Percentiles rank a stretch among this genome's conserved stretches.
Evolutionary conservation across 768 basidiomycete species (phyloP).

Genomic region (Filobasidium floriforme): DNA sequence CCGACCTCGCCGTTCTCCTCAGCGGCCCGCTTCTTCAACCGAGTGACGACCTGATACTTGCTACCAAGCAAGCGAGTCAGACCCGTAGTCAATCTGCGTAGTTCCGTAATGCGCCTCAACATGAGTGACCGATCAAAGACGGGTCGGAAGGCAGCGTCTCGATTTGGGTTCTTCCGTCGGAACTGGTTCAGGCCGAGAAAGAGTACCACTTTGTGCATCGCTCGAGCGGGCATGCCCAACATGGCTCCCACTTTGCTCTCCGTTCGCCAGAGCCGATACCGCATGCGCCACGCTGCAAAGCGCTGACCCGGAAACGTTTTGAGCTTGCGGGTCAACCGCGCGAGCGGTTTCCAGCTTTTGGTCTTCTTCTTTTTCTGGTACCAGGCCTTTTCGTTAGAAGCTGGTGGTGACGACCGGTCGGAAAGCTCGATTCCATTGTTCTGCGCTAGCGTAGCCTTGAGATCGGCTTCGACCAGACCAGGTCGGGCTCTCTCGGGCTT

Average conservation of each 20-base stretch:
- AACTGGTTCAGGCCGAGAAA: constrained; percentile 9
- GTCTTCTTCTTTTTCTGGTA: background rate
- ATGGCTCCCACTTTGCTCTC: background rate
- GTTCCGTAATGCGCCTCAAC: constrained; percentile 69
- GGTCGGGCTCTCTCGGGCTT: background rate
- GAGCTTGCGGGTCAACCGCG: background rate
- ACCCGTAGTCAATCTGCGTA: constrained; percentile 69
- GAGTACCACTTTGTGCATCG: background rate
- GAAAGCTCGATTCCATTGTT: background rate
- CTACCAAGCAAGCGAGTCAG: constrained; percentile 65
- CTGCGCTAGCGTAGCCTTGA: background rate
- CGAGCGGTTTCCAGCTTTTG: background rate
- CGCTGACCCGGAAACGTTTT: background rate
- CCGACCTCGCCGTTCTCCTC: constrained; percentile 57
- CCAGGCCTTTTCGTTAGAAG: background rate
- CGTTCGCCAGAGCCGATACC: background rate
- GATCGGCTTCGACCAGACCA: background rate
- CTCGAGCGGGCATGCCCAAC: background rate
- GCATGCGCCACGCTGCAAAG: background rate
- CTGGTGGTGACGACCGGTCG: background rate
- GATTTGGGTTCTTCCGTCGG: constrained; percentile 5
- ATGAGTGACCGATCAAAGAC: constrained; percentile 48
- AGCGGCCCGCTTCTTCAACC: constrained; percentile 64
- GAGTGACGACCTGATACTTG: constrained; percentile 74
- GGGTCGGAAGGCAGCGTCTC: constrained; percentile 16